Percentiles rank a stretch among this genome's conserved stretches.
Conservation (phyloP, 1,284 basidiomycete species). For the Apiotrichum brassicae region DNA sequence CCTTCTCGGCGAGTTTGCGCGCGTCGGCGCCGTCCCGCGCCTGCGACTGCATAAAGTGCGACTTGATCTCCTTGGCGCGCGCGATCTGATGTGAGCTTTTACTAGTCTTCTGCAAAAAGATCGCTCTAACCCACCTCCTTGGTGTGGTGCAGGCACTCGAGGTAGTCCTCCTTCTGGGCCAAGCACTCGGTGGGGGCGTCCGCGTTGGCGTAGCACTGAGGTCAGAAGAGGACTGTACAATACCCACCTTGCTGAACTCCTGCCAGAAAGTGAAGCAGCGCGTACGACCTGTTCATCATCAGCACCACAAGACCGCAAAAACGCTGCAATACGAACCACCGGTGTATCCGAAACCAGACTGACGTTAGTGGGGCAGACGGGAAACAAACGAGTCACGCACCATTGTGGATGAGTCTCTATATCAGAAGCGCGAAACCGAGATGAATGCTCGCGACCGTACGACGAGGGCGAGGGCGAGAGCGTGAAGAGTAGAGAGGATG, state of each 20-base stretch:
- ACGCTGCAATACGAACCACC: slow-evolving; percentile 52
- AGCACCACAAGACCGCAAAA: neutral
- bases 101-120: neutral
- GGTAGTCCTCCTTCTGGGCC: slow-evolving; percentile 74
- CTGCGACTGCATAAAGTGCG: slow-evolving; percentile 64
- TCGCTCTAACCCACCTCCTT: slow-evolving; percentile 63
- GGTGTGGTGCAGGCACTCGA: slow-evolving; percentile 85
- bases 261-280: slow-evolving; percentile 93
- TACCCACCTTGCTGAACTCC: slow-evolving; percentile 68
- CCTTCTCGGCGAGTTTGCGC: slow-evolving; percentile 63
- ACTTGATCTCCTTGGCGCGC: slow-evolving; percentile 64
- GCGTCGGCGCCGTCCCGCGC: slow-evolving; percentile 62
- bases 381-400: too few relatives aligned
- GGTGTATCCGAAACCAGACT: slow-evolving; percentile 60
- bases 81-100: slow-evolving; percentile 53
- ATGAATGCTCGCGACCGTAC: too few relatives aligned
- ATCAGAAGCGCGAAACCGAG: too few relatives aligned
- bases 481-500: too few relatives aligned
- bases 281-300: slow-evolving; percentile 61
- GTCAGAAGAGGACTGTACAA: neutral
- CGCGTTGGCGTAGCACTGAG: slow-evolving; percentile 77
- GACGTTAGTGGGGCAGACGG: too few relatives aligned
- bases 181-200: slow-evolving; percentile 70
- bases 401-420: too few relatives aligned
- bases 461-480: too few relatives aligned